Base-by-base conservation (phyloP, 106 monocot species). In the Platanthera guangdongensis region DNA sequence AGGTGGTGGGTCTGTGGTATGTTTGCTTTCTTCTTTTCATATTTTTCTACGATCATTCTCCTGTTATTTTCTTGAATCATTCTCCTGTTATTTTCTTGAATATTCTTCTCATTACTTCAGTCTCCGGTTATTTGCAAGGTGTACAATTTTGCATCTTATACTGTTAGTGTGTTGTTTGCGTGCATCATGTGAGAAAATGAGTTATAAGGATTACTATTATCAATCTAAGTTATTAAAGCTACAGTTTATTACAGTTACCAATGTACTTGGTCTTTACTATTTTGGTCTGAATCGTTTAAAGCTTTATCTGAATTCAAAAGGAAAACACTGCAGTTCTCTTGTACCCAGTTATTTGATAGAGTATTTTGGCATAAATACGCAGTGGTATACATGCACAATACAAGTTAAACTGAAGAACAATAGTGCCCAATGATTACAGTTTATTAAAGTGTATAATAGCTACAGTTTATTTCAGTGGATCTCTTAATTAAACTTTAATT, bases 1-100 rank as follows among this genome's bases (percentile, higher is more conserved):
- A 28, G 92, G 94, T 75, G 99, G 94, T 39, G 99, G 99, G 62
- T 89, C 94, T 72, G 92, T 83, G 85, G 99, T 99, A 90, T 72
- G 87, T 77, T 51, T 13, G 18, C 7, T 6, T 6, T 48, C 51
- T 51, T 19, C 3, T 3, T 72, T 9, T 72, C 51, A 8, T 3
- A 51, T 72, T 51, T 51, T 72, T 8, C 13, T 18, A 19, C 19
- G 0, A 15, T 72, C 47, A 48, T 71, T 71, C 14, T 11, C 7
- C 1, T 71, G 14, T 21, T 46, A 11, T 48, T 67, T 46, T 47
- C 9, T 5, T 16, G n/a, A 16, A 16, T 70, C 15, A 7, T 46
- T 48, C 28, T 11, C 7, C 1, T 71, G 14, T 21, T 46, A 10
- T 47, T 67, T 45, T 47, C 9, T 5, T 47, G 47, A 47, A 16